A percentile compares a stretch with the other conserved stretches of the same genome.
Conservation (phyloP, 768 basidiomycete genomes). For the Lactarius deliciosus region DNA sequence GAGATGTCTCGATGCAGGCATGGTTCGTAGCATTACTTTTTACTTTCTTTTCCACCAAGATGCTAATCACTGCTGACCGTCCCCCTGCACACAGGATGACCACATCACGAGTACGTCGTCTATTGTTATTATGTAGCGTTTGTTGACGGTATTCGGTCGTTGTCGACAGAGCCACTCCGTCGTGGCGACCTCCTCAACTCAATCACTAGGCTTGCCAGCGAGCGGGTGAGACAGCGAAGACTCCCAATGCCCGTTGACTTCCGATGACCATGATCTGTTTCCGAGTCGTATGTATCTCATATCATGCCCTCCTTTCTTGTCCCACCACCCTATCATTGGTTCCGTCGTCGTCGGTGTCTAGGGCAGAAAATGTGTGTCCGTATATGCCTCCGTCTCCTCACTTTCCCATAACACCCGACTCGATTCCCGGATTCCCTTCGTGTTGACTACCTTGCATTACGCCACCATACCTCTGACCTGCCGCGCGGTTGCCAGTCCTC, state of each 20-base stretch:
- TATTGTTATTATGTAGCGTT: not conserved
- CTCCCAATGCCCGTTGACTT: constrained; percentile 16
- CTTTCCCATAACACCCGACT: not conserved
- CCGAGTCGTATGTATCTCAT: too few relatives aligned
- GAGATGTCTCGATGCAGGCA: constrained; percentile 72
- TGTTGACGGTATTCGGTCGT: constrained; percentile 8
- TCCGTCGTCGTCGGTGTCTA: not conserved
- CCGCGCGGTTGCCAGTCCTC: not conserved
- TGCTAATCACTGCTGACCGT: constrained; percentile 1
- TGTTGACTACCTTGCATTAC: not conserved
- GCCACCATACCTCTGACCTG: not conserved
- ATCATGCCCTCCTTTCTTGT: not conserved
- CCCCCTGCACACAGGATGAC: constrained; percentile 48
- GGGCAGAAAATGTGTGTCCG: not conserved
- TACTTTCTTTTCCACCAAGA: not conserved
- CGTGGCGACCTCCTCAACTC: constrained; percentile 78
- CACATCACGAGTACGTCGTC: constrained; percentile 71
- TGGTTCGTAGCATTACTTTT: constrained; percentile 37
- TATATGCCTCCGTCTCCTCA: not conserved
- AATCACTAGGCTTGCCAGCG: constrained; percentile 76
- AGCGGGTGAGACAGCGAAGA: constrained; percentile 41
- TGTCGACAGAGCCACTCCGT: constrained; percentile 64
- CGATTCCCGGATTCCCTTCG: not conserved
- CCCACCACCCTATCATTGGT: not conserved
- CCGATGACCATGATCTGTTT: constrained; percentile 12